Evolutionary conservation across 2,329 filamentous ascomycete genomes (phyloP).

Genomic region (Epichloe glyceriae): DNA sequence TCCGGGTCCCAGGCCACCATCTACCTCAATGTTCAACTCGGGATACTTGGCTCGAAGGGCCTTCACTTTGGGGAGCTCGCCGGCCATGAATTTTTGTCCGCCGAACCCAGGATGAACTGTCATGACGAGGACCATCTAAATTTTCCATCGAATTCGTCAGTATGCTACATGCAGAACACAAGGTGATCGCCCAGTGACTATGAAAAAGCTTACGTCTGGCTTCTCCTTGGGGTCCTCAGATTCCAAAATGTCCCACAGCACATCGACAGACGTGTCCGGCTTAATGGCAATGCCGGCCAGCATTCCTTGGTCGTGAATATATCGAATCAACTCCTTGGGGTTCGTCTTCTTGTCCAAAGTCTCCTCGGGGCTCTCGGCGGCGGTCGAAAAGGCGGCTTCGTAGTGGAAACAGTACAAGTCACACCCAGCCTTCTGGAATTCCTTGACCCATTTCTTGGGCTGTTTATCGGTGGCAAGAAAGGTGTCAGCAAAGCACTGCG

Average conservation of each 20-base stretch:
- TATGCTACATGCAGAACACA: no score
- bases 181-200: background rate
- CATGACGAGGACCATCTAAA: conserved; percentile 95
- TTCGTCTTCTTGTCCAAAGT: conserved; percentile 59
- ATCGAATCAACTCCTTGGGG: conserved; percentile 74
- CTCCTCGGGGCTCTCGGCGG: conserved; percentile 65
- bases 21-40: conserved; percentile 91
- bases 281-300: conserved; percentile 93
- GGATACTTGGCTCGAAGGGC: conserved; percentile 76
- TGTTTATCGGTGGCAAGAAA: conserved; percentile 19
- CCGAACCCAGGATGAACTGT: conserved; percentile 96
- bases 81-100: conserved; percentile 96
- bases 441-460: conserved; percentile 97
- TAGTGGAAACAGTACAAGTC: conserved; percentile 99
- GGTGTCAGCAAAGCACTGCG: no score
- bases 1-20: conserved; percentile 75
- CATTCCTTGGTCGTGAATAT: conserved; percentile 81
- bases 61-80: conserved; percentile 85
- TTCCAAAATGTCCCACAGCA: conserved; percentile 82
- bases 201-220: conserved; percentile 60
- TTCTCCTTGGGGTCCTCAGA: conserved; percentile 57
- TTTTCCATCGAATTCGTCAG: background rate
- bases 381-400: conserved; percentile 83
- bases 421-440: conserved; percentile 87
- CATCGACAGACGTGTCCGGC: conserved; percentile 79